Evolutionary conservation across 257 asterid genomes (phyloP), one percentile per base, ranked within the genome.

Genomic region (Solanum rostratum): DNA sequence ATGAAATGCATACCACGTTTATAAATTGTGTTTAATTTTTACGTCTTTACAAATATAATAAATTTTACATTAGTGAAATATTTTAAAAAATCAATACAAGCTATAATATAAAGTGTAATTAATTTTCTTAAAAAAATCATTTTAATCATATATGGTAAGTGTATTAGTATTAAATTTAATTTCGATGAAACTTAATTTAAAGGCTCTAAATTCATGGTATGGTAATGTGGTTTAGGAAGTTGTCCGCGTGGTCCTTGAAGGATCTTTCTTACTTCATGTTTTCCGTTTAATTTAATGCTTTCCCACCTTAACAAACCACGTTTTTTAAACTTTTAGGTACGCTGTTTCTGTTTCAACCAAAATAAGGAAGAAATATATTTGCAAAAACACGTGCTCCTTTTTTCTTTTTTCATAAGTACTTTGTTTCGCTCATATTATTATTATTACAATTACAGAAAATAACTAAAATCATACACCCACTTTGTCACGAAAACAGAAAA

Each of bases 241-340:
- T 73, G 22, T 27, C 41, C 59, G 22, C 2, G 59, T 74, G 22
- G 41, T 27, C 81, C 43, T 22, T 15, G 22, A 74, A 14, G 39
- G 10, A 69, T 19, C 15, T 69, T 33, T 74, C 6, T 7, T 74
- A 45, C 15, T 46, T 74, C 81, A 74, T 19, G 79, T 22, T 74
- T 73, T 74, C 46, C 15, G 79, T 74, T 45, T 46, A 14, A 46
- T 74, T 22, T 46, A 46, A 22, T 74, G 81, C 86, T 80, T 79
- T 68, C 88, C 59, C 55, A 71, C 83, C 86, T 79, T 68, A 60
- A 84, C 83, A 24, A 65, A 88, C 89, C 95, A 90, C 95, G 95
- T 92, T 94, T 91, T 86, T 84, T 63, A 27, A 57, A 2, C 59
- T 24, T 45, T 71, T 45, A 0, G 59, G 22, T 46, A 74, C 59